Evolutionary conservation across 2,329 filamentous ascomycete species (phyloP).

Genomic region (Claviceps sp.): DNA sequence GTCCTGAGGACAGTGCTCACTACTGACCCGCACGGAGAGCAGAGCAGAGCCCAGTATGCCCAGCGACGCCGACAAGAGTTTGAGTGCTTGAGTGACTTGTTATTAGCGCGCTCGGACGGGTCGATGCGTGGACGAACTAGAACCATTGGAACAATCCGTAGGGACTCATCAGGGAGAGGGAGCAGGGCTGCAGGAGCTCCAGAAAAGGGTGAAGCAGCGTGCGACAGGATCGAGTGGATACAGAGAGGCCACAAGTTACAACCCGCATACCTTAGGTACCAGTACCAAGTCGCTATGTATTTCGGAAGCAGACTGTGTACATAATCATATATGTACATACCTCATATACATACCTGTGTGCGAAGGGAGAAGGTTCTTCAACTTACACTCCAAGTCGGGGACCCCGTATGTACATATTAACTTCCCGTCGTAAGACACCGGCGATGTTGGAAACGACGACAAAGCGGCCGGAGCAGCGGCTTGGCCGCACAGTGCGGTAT

Average conservation of each 20-base stretch:
- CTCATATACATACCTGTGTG: too few species aligned
- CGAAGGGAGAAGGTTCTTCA: too few species aligned
- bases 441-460: neutral
- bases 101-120: neutral
- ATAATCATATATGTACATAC: too few species aligned
- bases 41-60: neutral
- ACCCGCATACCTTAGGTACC: neutral
- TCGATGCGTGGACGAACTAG: neutral
- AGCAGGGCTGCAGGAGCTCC: neutral
- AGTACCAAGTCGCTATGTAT: too few species aligned
- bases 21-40: conserved; percentile 2
- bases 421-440: neutral
- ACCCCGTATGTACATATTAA: neutral
- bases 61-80: neutral
- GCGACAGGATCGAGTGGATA: neutral
- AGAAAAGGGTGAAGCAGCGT: neutral
- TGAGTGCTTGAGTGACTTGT: neutral
- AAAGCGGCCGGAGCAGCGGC: neutral
- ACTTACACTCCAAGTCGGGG: too few species aligned
- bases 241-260: neutral
- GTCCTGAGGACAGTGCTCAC: neutral
- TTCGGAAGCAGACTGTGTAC: too few species aligned
- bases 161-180: neutral
- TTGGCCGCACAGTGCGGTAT: neutral
- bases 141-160: neutral